Conservation (phyloP, 2,329 filamentous ascomycete species). For the Knufia petricola region DNA sequence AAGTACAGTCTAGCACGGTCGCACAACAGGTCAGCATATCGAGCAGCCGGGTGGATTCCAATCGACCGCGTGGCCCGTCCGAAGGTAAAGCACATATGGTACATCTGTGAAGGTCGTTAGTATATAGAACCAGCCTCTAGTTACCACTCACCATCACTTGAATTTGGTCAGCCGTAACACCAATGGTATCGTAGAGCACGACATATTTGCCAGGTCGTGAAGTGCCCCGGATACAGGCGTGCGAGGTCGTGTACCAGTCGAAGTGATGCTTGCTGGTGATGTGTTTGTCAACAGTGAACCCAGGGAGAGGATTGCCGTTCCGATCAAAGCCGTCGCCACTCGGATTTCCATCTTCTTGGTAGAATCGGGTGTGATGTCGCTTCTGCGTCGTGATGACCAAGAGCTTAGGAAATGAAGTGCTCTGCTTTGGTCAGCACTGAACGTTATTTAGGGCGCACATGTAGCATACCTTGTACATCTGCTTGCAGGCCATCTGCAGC, state of each 20-base stretch:
- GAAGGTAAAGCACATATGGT: neutral
- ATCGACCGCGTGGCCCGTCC: neutral
- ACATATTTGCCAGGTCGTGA: conserved; percentile 76
- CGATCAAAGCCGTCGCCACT: conserved; percentile 34
- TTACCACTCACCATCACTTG: neutral
- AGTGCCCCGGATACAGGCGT: conserved; percentile 70
- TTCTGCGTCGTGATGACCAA: neutral
- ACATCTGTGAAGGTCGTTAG: neutral
- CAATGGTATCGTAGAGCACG: conserved; percentile 53
- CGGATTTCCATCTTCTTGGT: neutral
- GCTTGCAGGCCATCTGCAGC: conserved; percentile 45
- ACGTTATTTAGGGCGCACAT: neutral
- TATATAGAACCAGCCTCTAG: neutral
- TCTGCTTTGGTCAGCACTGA: neutral
- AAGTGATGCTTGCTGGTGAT: neutral
- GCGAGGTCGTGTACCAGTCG: conserved; percentile 77
- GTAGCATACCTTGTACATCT: conserved; percentile 1
- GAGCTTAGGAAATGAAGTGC: neutral
- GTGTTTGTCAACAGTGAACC: neutral
- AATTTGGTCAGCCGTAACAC: neutral
- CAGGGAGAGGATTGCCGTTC: conserved; percentile 36
- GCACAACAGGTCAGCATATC: neutral
- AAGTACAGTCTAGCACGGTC: neutral
- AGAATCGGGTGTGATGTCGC: conserved; percentile 1
- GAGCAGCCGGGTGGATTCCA: neutral